phyloP scores from a whole-genome alignment of 1,284 basidiomycete species.

The Xerocomus minutiporus region DNA sequence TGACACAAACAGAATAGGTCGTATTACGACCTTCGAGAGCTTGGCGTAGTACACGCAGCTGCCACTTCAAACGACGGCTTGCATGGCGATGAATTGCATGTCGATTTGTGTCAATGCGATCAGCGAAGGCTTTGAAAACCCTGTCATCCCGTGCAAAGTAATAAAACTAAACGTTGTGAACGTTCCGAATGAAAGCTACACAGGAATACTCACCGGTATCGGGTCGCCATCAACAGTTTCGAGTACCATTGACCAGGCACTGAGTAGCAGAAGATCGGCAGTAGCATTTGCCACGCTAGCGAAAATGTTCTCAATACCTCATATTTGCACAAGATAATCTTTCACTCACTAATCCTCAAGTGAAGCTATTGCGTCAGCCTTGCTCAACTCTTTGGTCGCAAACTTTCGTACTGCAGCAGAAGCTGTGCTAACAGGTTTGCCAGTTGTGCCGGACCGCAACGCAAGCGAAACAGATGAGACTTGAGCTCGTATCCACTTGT shows the following conservation, averaged over 20 bases:
- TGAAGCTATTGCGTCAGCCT: conserved; percentile 68
- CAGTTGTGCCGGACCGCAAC: conserved; percentile 55
- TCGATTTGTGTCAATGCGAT: conserved; percentile 53
- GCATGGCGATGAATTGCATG: conserved; percentile 45
- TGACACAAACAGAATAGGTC: conserved; percentile 55
- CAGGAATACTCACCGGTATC: conserved; percentile 53
- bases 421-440: conserved; percentile 65
- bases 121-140: conserved; percentile 65
- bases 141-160: conserved; percentile 81
- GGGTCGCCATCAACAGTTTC: conserved; percentile 49
- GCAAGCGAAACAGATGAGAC: conserved; percentile 56
- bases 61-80: conserved; percentile 63
- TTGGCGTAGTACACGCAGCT: conserved; percentile 56
- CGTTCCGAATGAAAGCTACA: background rate
- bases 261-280: conserved; percentile 68
- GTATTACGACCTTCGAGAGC: conserved; percentile 61
- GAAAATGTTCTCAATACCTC: background rate
- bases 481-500: conserved; percentile 68
- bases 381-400: conserved; percentile 71
- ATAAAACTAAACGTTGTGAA: conserved; percentile 47
- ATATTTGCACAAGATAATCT: background rate
- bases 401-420: conserved; percentile 66
- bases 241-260: conserved; percentile 61
- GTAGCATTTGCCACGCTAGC: conserved; percentile 75
- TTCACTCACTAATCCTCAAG: conserved; percentile 74